Base-by-base conservation (phyloP, 1,139 yeast species). In the Lipomyces yarrowii region DNA sequence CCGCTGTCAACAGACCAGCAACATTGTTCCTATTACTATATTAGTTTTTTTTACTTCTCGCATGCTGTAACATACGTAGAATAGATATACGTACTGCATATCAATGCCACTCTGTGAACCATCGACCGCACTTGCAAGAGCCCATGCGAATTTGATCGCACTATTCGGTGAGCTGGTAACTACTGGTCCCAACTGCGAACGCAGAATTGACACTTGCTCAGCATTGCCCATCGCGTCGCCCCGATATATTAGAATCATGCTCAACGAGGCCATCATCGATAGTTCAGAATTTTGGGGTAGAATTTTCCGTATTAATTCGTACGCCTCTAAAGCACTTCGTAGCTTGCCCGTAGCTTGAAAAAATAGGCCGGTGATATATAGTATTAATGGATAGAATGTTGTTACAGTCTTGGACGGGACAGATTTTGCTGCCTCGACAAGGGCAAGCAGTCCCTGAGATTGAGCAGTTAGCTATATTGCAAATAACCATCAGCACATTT, bases 331-430 rank as follows among this genome's bases (percentile, higher is more conserved):
- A 0, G 69, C 69, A 54, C 59, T 52, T 2, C 23, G 35, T 10
- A 65, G 62, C 8, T 56, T 55, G 13, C 69, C 69, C 4, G 68
- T 67, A 11, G 62, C 53, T 21, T 67, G 69, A 42, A 64, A 65
- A 42, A 65, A 65, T 46, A 65, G 8, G n/a, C 69, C 69, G 33
- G 54, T 26, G 8, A 62, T 11, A 52, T 67, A 65, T 13, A 65
- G 3, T 8, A 65, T 52, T 8, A 46, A 15, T 11, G 69, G 61
- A 35, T 57, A 63, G 2, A 61, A 10, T 2, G 60, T 53, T 6
- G 39, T 26, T 26, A 57, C n/a, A 21, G 15, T 7, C 8, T 51
- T 7, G 7, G 18, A 8, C 0, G 66, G 56, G 5, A 60, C 59
- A 18, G 48, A 18, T 21, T 52, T 57, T 1, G 57, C 61, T 1